phyloP scores from a whole-genome alignment of 768 basidiomycete genomes.

The Panaeolus cyanescens region DNA sequence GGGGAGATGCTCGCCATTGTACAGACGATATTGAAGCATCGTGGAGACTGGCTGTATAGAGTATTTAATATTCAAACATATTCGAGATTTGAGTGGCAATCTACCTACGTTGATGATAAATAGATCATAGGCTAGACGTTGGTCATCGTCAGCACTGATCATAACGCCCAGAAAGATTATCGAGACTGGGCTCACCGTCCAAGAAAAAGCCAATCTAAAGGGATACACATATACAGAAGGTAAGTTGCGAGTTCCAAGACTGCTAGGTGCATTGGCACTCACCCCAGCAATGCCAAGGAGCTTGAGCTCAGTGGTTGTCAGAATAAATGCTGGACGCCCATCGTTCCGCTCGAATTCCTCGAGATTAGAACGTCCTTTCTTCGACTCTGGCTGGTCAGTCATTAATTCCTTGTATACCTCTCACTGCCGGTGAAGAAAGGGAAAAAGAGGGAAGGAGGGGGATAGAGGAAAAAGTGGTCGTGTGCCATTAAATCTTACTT shows the following conservation, averaged over 20 bases:
- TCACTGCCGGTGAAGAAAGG: background rate
- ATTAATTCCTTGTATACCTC: background rate
- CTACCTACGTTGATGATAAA: constrained; percentile 25
- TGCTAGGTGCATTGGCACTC: background rate
- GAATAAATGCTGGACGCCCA: constrained; percentile 14
- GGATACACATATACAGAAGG: constrained; percentile 66
- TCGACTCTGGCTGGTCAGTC: background rate
- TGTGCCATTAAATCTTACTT: background rate
- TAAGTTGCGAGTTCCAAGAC: constrained; percentile 24
- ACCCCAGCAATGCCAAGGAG: constrained; percentile 20
- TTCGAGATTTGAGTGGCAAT: no score
- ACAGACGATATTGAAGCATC: constrained; percentile 40
- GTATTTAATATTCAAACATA: background rate
- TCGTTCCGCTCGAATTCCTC: constrained; percentile 18
- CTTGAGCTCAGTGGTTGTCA: constrained; percentile 18
- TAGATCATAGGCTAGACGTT: constrained; percentile 19
- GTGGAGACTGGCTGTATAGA: constrained; percentile 18
- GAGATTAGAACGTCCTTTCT: constrained; percentile 1
- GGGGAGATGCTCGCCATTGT: constrained; percentile 46
- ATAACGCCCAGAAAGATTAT: background rate
- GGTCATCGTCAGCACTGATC: background rate
- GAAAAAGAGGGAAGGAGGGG: background rate
- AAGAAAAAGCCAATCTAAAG: constrained; percentile 20
- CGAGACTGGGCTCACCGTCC: constrained; percentile 11
- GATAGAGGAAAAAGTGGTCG: background rate